Evolutionary conservation across 495 filamentous ascomycete species (phyloP).

Genomic region (Friedmanniomyces simplex): DNA sequence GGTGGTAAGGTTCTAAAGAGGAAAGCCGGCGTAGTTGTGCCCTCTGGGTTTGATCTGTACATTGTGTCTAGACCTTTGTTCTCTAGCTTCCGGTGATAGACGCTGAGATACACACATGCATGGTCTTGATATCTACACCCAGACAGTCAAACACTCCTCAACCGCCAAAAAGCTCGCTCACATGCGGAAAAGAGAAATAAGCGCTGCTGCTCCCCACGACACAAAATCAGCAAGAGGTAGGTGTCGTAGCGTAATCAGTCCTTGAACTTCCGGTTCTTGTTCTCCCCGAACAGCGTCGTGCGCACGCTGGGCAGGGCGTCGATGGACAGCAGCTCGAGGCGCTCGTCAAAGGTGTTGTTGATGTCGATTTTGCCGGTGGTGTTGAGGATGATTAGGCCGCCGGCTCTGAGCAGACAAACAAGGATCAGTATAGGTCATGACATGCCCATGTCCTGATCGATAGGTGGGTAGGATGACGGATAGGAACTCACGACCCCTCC

Average conservation of each 20-base stretch:
- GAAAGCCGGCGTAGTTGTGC: too few relatives aligned
- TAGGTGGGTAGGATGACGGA: not conserved
- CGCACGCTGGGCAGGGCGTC: slow-evolving; percentile 79
- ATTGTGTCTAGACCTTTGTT: not conserved
- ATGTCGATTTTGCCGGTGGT: slow-evolving; percentile 91
- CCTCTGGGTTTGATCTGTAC: too few relatives aligned
- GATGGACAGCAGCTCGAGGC: slow-evolving; percentile 70
- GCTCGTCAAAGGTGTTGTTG: slow-evolving; percentile 94
- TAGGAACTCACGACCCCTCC: slow-evolving; percentile 68
- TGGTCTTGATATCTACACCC: not conserved
- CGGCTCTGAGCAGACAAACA: too few relatives aligned
- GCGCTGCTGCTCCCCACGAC: too few relatives aligned
- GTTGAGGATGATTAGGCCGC: slow-evolving; percentile 71
- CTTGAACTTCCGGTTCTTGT: slow-evolving; percentile 85
- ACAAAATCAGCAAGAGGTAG: too few relatives aligned
- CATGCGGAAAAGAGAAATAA: not conserved
- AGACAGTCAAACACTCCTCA: too few relatives aligned
- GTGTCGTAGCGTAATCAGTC: slow-evolving; percentile 42
- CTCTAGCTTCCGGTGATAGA: too few relatives aligned
- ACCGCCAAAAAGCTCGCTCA: not conserved
- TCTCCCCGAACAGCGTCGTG: slow-evolving; percentile 78
- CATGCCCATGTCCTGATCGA: too few relatives aligned
- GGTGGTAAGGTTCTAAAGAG: not conserved
- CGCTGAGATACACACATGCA: not conserved
- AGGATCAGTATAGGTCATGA: too few relatives aligned